Percentiles rank a stretch among this genome's conserved stretches.
phyloP scores from a whole-genome alignment of 1,139 yeast genomes.

The Wickerhamiella infanticola region DNA sequence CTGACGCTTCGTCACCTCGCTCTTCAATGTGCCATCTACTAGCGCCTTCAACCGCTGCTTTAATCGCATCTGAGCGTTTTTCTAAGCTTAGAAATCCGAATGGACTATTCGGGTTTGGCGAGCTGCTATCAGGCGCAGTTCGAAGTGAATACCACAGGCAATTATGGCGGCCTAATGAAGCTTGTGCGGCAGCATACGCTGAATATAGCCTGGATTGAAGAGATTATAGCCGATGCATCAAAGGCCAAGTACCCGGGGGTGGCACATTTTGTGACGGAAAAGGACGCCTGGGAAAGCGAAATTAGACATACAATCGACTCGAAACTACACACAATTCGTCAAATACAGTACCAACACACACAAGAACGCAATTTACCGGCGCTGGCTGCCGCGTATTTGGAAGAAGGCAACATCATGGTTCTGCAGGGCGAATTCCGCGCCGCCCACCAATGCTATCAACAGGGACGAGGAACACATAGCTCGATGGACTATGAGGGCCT shows the following conservation, averaged over 20 bases:
- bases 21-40: background rate
- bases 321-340: background rate
- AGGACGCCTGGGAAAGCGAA: background rate
- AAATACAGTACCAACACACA: background rate
- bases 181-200: background rate
- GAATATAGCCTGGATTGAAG: background rate
- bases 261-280: background rate
- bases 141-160: background rate
- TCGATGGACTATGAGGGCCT: background rate
- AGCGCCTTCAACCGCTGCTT: slow-evolving; percentile 4
- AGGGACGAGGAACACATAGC: background rate
- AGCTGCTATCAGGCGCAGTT: background rate
- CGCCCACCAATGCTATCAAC: background rate
- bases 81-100: background rate
- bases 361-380: background rate
- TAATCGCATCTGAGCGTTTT: slow-evolving; percentile 6
- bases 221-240: background rate
- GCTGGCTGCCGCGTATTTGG: background rate
- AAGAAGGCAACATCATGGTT: background rate
- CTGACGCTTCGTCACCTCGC: background rate
- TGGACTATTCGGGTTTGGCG: background rate
- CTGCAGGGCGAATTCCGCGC: slow-evolving; percentile 1
- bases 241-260: background rate
- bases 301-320: background rate
- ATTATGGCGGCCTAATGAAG: background rate